These are phyloP conservation scores for Metroxylon sagu DNA, from an alignment of 176 grass and related monocot species.

Conservation along the genomic window DNA sequence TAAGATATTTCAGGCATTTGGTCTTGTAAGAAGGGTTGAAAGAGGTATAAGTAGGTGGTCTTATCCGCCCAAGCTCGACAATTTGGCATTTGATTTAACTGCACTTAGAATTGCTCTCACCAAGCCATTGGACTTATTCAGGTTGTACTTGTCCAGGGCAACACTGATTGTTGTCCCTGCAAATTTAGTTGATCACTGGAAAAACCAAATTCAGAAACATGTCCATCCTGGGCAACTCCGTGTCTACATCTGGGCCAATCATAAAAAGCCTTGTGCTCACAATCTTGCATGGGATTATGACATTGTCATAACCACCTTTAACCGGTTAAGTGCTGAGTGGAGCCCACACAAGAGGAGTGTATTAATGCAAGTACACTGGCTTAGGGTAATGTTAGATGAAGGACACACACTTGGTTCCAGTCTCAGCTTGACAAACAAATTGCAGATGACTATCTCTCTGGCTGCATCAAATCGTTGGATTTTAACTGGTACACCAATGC, in stretches of 20 bases:
- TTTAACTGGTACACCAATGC: constrained; percentile 91
- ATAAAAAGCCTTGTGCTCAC: constrained; percentile 64
- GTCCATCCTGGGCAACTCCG: constrained; percentile 49
- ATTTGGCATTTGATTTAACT: constrained; percentile 66
- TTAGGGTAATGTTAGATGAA: constrained; percentile 90
- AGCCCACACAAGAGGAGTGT: constrained; percentile 63
- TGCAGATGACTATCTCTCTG: constrained; percentile 87
- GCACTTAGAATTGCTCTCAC: constrained; percentile 75
- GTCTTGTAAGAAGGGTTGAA: constrained; percentile 71
- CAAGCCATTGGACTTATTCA: constrained; percentile 42
- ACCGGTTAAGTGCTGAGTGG: constrained; percentile 88
- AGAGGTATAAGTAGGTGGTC: constrained; percentile 48
- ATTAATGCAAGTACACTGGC: constrained; percentile 90
- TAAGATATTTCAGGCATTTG: constrained; percentile 88
- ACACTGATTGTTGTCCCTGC: constrained; percentile 90
- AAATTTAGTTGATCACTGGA: constrained; percentile 98
- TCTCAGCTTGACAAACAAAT: constrained; percentile 83
- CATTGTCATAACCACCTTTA: constrained; percentile 90
- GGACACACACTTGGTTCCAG: constrained; percentile 96
- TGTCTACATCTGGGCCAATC: constrained; percentile 56
- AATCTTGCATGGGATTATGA: constrained; percentile 97
- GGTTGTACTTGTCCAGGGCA: constrained; percentile 81
- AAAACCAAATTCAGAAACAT: constrained; percentile 78
- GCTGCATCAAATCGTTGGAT: constrained; percentile 92
- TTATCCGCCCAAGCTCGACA: constrained; percentile 71